Evolutionary conservation across 1,284 basidiomycete species (phyloP), one percentile per base, ranked within the genome.

Genomic region (Exobasidium cylindrosporum): DNA sequence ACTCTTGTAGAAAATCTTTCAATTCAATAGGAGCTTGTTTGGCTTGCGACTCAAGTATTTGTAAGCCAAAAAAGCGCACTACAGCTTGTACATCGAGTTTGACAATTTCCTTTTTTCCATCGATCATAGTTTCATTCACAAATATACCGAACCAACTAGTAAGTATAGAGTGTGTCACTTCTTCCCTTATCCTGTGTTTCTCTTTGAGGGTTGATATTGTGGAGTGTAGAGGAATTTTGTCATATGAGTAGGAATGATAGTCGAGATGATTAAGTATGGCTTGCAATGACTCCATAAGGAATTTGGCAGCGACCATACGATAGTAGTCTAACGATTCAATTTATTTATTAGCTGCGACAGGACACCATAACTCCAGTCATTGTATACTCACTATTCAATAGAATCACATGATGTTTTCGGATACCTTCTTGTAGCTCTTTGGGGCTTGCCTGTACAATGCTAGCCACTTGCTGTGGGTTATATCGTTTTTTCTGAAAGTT

Each of bases 371-470:
- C 17, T 40, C 35, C 10, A 40, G 35, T 40, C 35, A 17, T 28
- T 24, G 11, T 23, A 13, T 14, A 62, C 62, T 67, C 53, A 66
- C 68, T 73, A 49, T 74, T 72, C 30, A 77, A 62, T 53, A 69
- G 62, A 26, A 78, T 56, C 14, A 77, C 62, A 14, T 72, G 69
- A 21, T 68, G 60, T 5, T 62, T 54, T 7, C 63, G 49, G 21
- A 74, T 57, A 3, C 72, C 77, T 10, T 61, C 35, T 7, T 60
- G 56, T 21, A 78, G 63, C 54, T 77, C 77, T 0, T 30, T 55
- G 1, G 72, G 69, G 43, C 70, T 73, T 0, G 77, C 73, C 49
- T 78, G 77, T 13, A 78, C 73, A 29, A 78, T 66, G 40, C 67
- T 70, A 32, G 65, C 62, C 17, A 78, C 62, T 60, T 78, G 69